Percentiles rank a stretch among this genome's conserved stretches.
These are phyloP conservation scores for Suillus lakei DNA, from an alignment of 768 basidiomycete species.

Conservation along the genomic window DNA sequence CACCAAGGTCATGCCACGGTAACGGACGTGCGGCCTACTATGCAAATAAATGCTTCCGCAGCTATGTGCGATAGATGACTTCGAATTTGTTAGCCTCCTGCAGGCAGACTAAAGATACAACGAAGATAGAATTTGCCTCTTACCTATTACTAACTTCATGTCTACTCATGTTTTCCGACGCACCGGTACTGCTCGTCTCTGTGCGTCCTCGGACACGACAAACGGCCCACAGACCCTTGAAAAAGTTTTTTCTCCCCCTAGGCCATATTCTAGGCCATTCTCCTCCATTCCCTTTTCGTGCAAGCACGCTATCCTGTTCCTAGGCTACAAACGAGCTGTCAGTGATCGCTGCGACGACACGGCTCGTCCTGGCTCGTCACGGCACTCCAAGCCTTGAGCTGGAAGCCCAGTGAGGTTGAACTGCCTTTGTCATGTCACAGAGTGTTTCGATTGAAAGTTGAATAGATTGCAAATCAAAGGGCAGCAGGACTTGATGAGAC, in stretches of 20 bases:
- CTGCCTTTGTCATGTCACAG: no score
- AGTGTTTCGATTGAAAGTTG: no score
- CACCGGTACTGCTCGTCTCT: not conserved
- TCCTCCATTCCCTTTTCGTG: not conserved
- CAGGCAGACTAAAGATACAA: not conserved
- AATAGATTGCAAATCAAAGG: not conserved
- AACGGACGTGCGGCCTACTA: not conserved
- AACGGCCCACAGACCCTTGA: not conserved
- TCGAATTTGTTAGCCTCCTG: not conserved
- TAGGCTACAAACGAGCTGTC: not conserved
- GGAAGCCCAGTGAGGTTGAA: no score
- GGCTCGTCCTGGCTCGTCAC: no score
- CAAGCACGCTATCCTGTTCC: not conserved
- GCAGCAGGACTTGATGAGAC: not conserved
- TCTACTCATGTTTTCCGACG: not conserved
- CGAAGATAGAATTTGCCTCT: not conserved
- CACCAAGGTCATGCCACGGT: not conserved
- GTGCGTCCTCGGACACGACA: not conserved
- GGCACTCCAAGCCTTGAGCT: not conserved
- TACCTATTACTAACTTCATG: not conserved
- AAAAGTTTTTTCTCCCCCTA: not conserved
- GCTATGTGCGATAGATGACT: not conserved
- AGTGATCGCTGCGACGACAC: not conserved
- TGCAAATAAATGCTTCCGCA: not conserved
- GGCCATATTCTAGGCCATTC: not conserved